These are phyloP conservation scores for Drosera capensis DNA, from an alignment of 148 eudicot genomes.

Conservation along the genomic window DNA sequence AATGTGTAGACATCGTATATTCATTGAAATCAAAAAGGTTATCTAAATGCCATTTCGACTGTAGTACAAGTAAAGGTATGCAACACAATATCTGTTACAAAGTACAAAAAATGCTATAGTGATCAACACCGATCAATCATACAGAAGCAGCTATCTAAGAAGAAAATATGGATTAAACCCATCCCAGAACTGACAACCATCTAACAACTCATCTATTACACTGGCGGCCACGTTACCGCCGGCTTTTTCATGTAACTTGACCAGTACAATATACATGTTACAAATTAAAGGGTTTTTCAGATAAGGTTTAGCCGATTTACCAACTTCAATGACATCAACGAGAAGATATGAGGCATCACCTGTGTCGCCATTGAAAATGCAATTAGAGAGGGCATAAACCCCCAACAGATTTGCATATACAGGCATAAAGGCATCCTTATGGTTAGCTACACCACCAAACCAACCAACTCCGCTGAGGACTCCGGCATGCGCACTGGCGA, in stretches of 20 bases:
- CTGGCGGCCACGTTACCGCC: constrained; percentile 12
- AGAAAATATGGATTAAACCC: constrained; percentile 73
- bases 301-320: constrained; percentile 43
- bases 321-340: constrained; percentile 37
- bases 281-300: constrained; percentile 54
- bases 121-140: no score
- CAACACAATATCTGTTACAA: no score
- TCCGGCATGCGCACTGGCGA: constrained; percentile 21
- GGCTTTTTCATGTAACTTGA: constrained; percentile 35
- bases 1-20: no score
- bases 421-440: constrained; percentile 85
- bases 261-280: constrained; percentile 35
- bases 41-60: no score
- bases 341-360: constrained; percentile 23
- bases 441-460: constrained; percentile 85
- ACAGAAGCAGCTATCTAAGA: constrained; percentile 17
- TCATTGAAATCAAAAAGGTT: no score
- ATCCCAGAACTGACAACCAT: constrained; percentile 34
- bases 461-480: constrained; percentile 40
- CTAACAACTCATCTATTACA: constrained; percentile 11
- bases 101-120: no score
- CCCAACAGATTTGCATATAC: constrained; percentile 73
- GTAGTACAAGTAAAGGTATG: no score
- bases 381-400: constrained; percentile 45
- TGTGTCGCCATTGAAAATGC: constrained; percentile 22